Base-by-base conservation (phyloP, 208 protist species). In the Trypanosoma conorhini region DNA sequence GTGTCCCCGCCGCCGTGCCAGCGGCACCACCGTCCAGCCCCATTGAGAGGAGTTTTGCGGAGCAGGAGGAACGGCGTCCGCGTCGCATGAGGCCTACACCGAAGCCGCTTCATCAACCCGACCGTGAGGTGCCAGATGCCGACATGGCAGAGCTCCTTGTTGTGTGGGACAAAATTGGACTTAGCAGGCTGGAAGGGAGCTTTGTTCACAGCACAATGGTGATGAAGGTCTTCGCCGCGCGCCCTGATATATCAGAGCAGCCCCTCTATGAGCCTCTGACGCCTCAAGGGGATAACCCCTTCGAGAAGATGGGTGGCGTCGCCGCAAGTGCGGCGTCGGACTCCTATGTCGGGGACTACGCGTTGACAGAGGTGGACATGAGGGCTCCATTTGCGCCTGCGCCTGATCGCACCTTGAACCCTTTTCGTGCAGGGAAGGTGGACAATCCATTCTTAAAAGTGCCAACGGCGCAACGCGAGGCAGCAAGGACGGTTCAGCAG, bases 191-290 rank as follows among this genome's bases (percentile, higher is more conserved):
- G n/a, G 88, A 83, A 13, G 64, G 65, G 31, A 71, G 79, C 21
- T 96, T 96, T 79, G 73, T 95, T 59, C 92, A 94, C 77, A 96
- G 92, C 66, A 93, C 82, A 15, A 95, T 95, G 92, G 77, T 96
- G 38, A 85, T 95, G 80, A 90, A 87, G 30, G 89, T 96, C 22
- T 93, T 91, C 70, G 92, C 92, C 5, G 89, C 84, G 12, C 79
- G 63, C 24, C 79, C 82, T 17, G 76, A 80, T 10, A 81, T 76
- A 33, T 61, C 76, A 40, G 70, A 66, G 13, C 79, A 84, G 64
- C 72, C 74, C 3, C 70, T 85, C 55, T 91, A 91, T 62, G 81
- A 81, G 21, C 52, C 65, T 30, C 44, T 88, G 22, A 74, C 52
- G 54, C 76, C 79, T 8, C 65, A 88, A 42, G 85, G 81, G 7